A percentile compares a stretch with the other conserved stretches of the same genome.
phyloP scores from a whole-genome alignment of 768 basidiomycete genomes.

The Amanita jacksonii region DNA sequence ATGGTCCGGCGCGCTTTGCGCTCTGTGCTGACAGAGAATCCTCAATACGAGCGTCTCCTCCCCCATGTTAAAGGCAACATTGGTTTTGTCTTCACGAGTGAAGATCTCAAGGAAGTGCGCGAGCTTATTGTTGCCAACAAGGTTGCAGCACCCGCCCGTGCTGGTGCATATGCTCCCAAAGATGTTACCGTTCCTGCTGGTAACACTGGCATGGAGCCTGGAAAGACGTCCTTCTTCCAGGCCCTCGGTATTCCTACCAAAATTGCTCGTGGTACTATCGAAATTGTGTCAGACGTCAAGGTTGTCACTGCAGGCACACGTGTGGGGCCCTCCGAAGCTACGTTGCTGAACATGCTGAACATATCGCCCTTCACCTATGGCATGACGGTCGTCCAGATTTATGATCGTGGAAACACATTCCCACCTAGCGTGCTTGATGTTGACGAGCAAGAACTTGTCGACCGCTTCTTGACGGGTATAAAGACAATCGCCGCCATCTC shows the following conservation, averaged over 20 bases:
- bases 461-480: slow-evolving; percentile 88
- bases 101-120: slow-evolving; percentile 91
- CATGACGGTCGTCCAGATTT: slow-evolving; percentile 97
- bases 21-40: slow-evolving; percentile 79
- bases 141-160: slow-evolving; percentile 97
- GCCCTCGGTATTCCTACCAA: slow-evolving; percentile 99
- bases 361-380: slow-evolving; percentile 99
- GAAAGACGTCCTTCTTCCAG: slow-evolving; percentile 99
- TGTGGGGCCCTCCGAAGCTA: slow-evolving; percentile 96
- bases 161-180: slow-evolving; percentile 90
- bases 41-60: slow-evolving; percentile 93
- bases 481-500: slow-evolving; percentile 95
- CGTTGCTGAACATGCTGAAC: slow-evolving; percentile 98
- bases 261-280: slow-evolving; percentile 99
- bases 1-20: slow-evolving; percentile 99
- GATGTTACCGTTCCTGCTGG: slow-evolving; percentile 89
- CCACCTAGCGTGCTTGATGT: slow-evolving; percentile 85
- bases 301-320: slow-evolving; percentile 88
- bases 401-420: slow-evolving; percentile 90
- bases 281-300: slow-evolving; percentile 96
- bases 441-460: slow-evolving; percentile 83
- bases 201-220: slow-evolving; percentile 99
- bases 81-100: slow-evolving; percentile 94
- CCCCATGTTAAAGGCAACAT: slow-evolving; percentile 97
- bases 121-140: slow-evolving; percentile 93